Evolutionary conservation across 2,329 filamentous ascomycete genomes (phyloP).

Genomic region (Allantophomopsis cytisporea): DNA sequence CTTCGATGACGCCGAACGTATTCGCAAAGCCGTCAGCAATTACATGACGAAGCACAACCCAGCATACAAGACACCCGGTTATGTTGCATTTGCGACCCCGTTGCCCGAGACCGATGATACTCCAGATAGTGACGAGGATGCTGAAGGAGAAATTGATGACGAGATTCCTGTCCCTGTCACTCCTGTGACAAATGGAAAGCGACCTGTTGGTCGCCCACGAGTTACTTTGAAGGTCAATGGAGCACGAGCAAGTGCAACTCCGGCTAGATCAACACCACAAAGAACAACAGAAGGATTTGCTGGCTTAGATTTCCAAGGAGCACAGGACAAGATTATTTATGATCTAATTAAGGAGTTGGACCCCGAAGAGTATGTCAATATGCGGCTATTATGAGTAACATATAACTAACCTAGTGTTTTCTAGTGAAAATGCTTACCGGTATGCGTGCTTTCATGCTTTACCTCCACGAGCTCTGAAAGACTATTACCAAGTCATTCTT

Average conservation of each 20-base stretch:
- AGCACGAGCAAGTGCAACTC: constrained; percentile 21
- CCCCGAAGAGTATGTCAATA: constrained; percentile 60
- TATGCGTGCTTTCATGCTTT: constrained; percentile 19
- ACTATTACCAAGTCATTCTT: constrained; percentile 77
- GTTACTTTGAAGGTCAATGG: constrained; percentile 12
- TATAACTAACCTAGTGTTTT: too few relatives aligned
- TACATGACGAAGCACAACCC: constrained; percentile 82
- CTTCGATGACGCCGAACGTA: constrained; percentile 74
- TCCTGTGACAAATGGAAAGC: constrained; percentile 5
- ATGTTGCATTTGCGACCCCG: constrained; percentile 61
- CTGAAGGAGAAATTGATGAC: constrained; percentile 17
- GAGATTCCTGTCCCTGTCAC: constrained; percentile 11
- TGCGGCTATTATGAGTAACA: too few relatives aligned
- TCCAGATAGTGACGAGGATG: constrained; percentile 17
- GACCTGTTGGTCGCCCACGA: constrained; percentile 9
- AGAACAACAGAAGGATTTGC: constrained; percentile 48
- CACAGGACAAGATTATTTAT: constrained; percentile 73
- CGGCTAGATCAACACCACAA: constrained; percentile 33
- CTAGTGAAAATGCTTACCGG: too few relatives aligned
- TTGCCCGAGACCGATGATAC: constrained; percentile 40
- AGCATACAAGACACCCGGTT: constrained; percentile 57
- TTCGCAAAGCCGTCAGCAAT: constrained; percentile 76
- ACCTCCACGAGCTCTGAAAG: constrained; percentile 60
- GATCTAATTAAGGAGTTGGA: constrained; percentile 54
- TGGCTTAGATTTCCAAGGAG: constrained; percentile 67